Evolutionary conservation across 352 stramenopile genomes (phyloP), one percentile per base, ranked within the genome.

Genomic region (Blastocystis sp.): DNA sequence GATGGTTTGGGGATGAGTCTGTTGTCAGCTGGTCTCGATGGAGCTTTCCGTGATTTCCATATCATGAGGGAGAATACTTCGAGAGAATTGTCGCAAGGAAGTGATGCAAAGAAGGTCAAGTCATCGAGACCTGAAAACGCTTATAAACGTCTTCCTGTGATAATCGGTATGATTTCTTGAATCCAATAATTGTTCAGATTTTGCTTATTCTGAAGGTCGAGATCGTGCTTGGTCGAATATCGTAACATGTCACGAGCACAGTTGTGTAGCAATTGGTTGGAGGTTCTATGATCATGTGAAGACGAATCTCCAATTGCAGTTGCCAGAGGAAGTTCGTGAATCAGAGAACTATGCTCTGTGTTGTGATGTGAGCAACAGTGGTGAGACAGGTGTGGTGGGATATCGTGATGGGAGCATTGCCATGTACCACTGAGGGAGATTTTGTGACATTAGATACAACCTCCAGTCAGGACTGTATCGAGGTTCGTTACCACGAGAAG

Each of bases 371-470:
- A 54, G 39, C 3, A 83, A 83, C 54, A 21, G 35, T n/a, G 71
- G 71, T 35, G 71, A 83, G 51, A 83, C 71, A 1, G 19, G 56
- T 21, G 71, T 83, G 29, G 49, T 83, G 43, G 71, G 71, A 6
- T 83, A 83, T 42, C 46, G 42, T 1, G 46, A 66, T 37, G 71
- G 71, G 0, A 42, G 19, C 32, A 65, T 83, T 90, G 93, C 93
- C 5, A 88, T 97, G 42, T 94, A 97, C 9, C 94, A 94, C 37
- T 95, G 91, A 43, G 86, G 93, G n/a, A 93, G 94, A 39, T 93
- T 93, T 61, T 91, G 91, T 12, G 92, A 96, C 35, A 96, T 94
- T 94, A 95, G 94, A 56, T 98, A 97, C 91, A 97, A 97, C 89
- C 93, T 97, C 86, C 94, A 98, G 89, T 97, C 93, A 42, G 94